Evolutionary conservation across 2,329 filamentous ascomycete genomes (phyloP), one percentile per base, ranked within the genome.

Genomic region (Fusarium sp.): DNA sequence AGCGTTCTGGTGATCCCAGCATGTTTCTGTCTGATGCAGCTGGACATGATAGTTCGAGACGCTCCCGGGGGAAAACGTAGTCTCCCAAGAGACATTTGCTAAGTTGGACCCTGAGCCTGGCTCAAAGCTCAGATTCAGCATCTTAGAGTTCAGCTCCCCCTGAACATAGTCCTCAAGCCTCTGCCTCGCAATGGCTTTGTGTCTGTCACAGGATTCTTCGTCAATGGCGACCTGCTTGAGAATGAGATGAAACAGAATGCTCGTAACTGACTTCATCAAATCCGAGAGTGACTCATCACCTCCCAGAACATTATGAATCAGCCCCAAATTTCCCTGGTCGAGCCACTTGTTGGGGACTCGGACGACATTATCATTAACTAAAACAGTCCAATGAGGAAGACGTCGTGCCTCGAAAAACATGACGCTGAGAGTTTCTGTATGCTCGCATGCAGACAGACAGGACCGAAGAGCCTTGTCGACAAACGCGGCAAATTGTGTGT

Each of bases 331-430:
- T 24, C 10, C 18, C 7, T 7, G 24, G 36, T 31, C 35, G 6
- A 73, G 55, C 71, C 71, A 73, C 31, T 35, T 47, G 49, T 73
- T n/a, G 26, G 66, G 49, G 18, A 73, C 28, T 22, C 59, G 58
- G 58, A 59, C 47, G 18, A 58, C n/a, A 17, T 47, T 15, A 18
- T 58, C 38, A 20, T 60, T 39, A 8, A 58, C 18, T 3, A 55
- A n/a, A n/a, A 55, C 17, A 14, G n/a, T 18, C 35, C 35, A 39
- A 7, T 52, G 22, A 18, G 57, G 58, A 7, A 73, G 22, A 39
- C 49, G 14, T 0, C 39, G 42, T 7, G 51, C 66, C 12, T 55
- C 22, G 8, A 71, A 60, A 28, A 71, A 71, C 10, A 48, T 38
- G 49, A 42, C 10, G 15, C 33, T 6, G 26, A 36, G 22, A 47